Conservation (phyloP, 2,329 filamentous ascomycete genomes). For the Fonsecaea nubica region DNA sequence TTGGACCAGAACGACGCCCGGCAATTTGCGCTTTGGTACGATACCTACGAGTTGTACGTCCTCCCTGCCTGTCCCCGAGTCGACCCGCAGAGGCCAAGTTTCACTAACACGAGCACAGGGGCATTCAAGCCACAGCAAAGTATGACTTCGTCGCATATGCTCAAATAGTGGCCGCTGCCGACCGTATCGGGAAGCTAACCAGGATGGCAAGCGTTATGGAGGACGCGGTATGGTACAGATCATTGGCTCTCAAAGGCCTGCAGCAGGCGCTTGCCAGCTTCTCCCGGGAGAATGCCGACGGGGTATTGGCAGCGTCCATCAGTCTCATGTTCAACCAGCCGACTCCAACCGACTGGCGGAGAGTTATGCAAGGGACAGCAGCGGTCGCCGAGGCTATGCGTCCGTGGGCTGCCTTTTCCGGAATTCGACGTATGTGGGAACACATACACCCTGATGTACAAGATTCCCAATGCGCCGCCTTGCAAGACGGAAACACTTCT, state of each 20-base stretch:
- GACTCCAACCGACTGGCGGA: conserved; percentile 13
- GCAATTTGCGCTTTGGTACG: conserved; percentile 17
- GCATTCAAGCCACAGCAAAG: conserved; percentile 19
- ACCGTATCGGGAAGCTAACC: conserved; percentile 14
- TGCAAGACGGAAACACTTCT: not conserved
- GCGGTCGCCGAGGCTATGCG: conserved; percentile 17
- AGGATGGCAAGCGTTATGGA: conserved; percentile 17
- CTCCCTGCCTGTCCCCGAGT: not conserved
- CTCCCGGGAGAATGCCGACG: conserved; percentile 83
- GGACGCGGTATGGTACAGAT: conserved; percentile 70
- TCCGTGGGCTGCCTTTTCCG: conserved; percentile 7
- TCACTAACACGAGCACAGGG: not conserved
- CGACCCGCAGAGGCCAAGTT: not conserved
- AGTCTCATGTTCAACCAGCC: conserved; percentile 59
- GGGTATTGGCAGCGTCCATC: conserved; percentile 85
- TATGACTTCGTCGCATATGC: conserved; percentile 21
- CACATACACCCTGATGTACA: not conserved
- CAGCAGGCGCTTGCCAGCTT: conserved; percentile 85
- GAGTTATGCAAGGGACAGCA: conserved; percentile 14
- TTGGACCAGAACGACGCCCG: conserved; percentile 12
- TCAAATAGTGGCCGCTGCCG: conserved; percentile 18
- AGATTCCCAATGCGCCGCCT: not conserved
- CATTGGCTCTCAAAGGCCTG: conserved; percentile 80
- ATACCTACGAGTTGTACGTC: conserved; percentile 16
- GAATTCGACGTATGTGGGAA: not conserved